A percentile compares a stretch with the other conserved stretches of the same genome.
These are phyloP conservation scores for Fusarium stilboides DNA, from an alignment of 2,329 filamentous ascomycete species.

Conservation along the genomic window DNA sequence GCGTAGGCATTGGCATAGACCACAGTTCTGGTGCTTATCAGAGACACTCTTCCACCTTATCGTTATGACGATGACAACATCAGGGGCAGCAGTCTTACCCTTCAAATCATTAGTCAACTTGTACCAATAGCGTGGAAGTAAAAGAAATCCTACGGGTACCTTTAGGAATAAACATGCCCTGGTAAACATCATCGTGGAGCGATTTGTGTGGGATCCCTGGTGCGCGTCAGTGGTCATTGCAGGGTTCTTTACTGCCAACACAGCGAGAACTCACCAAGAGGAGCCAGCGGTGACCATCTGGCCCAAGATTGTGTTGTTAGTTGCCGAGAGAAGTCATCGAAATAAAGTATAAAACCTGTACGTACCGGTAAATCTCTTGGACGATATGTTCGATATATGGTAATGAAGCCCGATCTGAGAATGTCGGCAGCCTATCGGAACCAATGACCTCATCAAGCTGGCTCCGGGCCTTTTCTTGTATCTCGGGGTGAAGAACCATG, in stretches of 20 bases:
- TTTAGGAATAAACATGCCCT: slow-evolving; percentile 70
- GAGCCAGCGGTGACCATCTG: slow-evolving; percentile 61
- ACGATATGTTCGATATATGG: slow-evolving; percentile 62
- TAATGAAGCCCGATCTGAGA: slow-evolving; percentile 61
- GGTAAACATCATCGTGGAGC: slow-evolving; percentile 69
- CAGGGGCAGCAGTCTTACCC: slow-evolving; percentile 35
- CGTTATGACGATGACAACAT: slow-evolving; percentile 5
- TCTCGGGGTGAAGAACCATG: slow-evolving; percentile 59
- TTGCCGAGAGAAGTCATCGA: neutral
- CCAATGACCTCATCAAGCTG: slow-evolving; percentile 63
- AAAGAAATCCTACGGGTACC: slow-evolving; percentile 51
- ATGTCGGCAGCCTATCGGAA: slow-evolving; percentile 60
- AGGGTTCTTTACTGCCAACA: slow-evolving; percentile 2
- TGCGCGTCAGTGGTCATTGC: slow-evolving; percentile 27
- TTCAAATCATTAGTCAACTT: slow-evolving; percentile 23
- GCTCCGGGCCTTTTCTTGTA: slow-evolving; percentile 63
- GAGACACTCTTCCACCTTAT: slow-evolving; percentile 21
- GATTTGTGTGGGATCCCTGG: slow-evolving; percentile 68
- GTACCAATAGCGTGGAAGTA: no score
- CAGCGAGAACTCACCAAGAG: slow-evolving; percentile 55
- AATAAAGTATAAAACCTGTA: slow-evolving; percentile 6
- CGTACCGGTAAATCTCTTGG: slow-evolving; percentile 60
- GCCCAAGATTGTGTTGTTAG: slow-evolving; percentile 7
- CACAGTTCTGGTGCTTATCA: slow-evolving; percentile 52
- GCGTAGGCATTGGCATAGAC: slow-evolving; percentile 60